Evolutionary conservation across 345 rosid species (phyloP), one percentile per base, ranked within the genome.

Genomic region (Pistacia integerrima): DNA sequence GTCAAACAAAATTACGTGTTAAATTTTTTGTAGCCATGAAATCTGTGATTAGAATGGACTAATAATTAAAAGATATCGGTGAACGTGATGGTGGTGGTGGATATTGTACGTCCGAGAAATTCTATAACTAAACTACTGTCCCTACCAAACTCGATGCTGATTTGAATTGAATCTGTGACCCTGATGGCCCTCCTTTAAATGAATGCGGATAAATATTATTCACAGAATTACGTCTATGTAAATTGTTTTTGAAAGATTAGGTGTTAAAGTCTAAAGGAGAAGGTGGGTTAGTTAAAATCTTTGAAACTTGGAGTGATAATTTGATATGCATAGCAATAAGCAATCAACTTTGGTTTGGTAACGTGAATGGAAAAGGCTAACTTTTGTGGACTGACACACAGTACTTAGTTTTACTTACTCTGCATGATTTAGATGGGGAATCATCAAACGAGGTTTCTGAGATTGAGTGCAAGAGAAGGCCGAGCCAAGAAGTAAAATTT

Each of bases 281-380:
- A 4, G 56, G 4, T 12, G 68, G 76, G 33, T 61, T 73, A 22
- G 67, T 48, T 62, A 6, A 58, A 14, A 49, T 51, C 60, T n/a
- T 73, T 51, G n/a, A 73, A 62, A 49, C 69, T 73, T 11, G 49
- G 11, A 30, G 6, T 2, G n/a, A 22, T 3, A 17, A 25, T 59
- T 74, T 51, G 11, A 33, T 64, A 49, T 12, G 60, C 62, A 52
- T 51, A 17, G 11, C 48, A 52, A 74, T 63, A 51, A 17, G 11
- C 48, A 52, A 74, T 63, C 76, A 64, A 63, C 51, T 63, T n/a
- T 20, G 69, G 69, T 63, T n/a, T 20, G 69, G 69, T 20, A 35
- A 55, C 72, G 41, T 74, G 80, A 66, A 73, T 67, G 68, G 66
- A 22, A 77, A 67, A 28, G 3, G 59, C 48, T 72, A 51, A 58